phyloP scores from a whole-genome alignment of 2,329 filamentous ascomycete species.

The Ceratocystiopsis minuta region DNA sequence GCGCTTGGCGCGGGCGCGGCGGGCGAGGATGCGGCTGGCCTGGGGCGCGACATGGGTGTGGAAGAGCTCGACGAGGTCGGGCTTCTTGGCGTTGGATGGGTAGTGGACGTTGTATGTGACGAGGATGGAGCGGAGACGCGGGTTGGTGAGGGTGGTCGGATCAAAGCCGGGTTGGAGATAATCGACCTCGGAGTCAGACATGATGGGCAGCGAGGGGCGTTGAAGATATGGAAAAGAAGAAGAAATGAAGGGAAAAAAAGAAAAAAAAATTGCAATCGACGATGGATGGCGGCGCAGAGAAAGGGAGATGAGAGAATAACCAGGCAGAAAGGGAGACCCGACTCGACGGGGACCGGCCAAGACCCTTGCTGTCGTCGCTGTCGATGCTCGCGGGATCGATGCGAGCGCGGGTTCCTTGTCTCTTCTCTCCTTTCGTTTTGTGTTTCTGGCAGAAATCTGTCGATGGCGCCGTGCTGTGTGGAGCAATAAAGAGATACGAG shows the following conservation, averaged over 20 bases:
- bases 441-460: too few species aligned
- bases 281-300: too few species aligned
- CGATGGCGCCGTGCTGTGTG: too few species aligned
- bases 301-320: too few species aligned
- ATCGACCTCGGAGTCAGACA: slow-evolving; percentile 53
- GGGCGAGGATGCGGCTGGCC: slow-evolving; percentile 55
- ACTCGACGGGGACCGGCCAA: too few species aligned
- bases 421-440: too few species aligned
- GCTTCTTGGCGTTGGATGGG: slow-evolving; percentile 79
- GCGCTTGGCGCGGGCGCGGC: slow-evolving; percentile 62
- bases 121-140: slow-evolving; percentile 75
- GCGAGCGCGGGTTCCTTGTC: too few species aligned
- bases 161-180: slow-evolving; percentile 85
- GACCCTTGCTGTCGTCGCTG: too few species aligned
- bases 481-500: too few species aligned
- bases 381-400: too few species aligned
- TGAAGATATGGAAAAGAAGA: neutral
- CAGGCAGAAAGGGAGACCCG: too few species aligned
- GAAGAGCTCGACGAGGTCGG: slow-evolving; percentile 71
- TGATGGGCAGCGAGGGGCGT: slow-evolving; percentile 15
- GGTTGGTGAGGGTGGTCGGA: slow-evolving; percentile 64
- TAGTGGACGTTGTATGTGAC: slow-evolving; percentile 77
- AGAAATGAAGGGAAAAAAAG: neutral
- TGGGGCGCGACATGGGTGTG: slow-evolving; percentile 61
- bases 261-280: too few species aligned